Base-by-base conservation (phyloP, 129 eudicot species). In the Escallonia rubra region DNA sequence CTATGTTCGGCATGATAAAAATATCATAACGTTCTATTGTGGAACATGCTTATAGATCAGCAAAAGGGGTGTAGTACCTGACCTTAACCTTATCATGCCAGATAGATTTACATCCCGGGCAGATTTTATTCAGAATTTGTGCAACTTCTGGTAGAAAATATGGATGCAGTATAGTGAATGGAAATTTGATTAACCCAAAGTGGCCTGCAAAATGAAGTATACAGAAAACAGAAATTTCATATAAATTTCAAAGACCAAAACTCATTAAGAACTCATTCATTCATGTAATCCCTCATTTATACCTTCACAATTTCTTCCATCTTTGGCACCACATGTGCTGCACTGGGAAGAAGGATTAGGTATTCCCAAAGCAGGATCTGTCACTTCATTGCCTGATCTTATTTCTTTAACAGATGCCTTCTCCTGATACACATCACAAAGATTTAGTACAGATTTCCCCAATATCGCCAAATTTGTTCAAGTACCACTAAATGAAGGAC, bases 311-410 rank as follows among this genome's bases (percentile, higher is more conserved):
- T 74, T 73, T 78, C 78, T 80, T 10, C 57, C 48, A 73, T 68
- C 73, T 74, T 75, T 82, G 43, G 91, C 96, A 51, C 91, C 98
- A 66, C 98, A 93, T 56, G 98, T 89, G 56, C 57, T 71, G 63
- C 98, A 93, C 58, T 86, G 89, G 52, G 81, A 65, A 61, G 87
- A 67, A 12, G 76, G 85, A 74, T 85, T 86, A 0, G 96, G 98
- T n/a, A 86, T 59, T 34, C 96, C 98, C 74, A 89, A 64, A 56
- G 81, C 85, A 0, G 96, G 96, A 76, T 89, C 92, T 6, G 95
- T 80, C 64, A 84, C 98, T 57, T 87, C 98, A 73, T 68, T 76
- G 8, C 81, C 69, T 12, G 76, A 67, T 60, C 67, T 73, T 53
- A 93, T 74, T 67, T 62, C 78, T 66, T 78, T 80, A 63, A 82